Conservation (phyloP, 164 flowering plant species). For the Vitis amurensis region DNA sequence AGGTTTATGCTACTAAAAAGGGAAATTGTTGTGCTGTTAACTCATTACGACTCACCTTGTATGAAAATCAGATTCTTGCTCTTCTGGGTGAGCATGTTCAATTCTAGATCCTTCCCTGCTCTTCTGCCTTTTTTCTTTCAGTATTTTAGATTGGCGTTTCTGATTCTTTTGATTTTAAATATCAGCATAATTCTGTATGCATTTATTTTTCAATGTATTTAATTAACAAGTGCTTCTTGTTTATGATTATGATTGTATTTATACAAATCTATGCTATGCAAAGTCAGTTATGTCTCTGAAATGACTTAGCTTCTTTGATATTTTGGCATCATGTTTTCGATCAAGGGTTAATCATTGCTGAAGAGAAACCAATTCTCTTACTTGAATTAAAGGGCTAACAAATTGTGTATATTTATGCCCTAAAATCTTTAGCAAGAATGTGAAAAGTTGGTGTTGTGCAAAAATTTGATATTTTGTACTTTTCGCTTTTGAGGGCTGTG, state of each 20-base stretch:
- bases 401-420: no score
- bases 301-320: neutral
- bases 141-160: no score
- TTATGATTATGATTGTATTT: neutral
- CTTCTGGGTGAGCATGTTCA: constrained; percentile 66
- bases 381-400: no score
- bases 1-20: constrained; percentile 64
- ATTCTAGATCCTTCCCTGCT: neutral
- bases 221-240: neutral
- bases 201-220: neutral
- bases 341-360: neutral
- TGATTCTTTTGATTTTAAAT: neutral
- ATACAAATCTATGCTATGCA: neutral
- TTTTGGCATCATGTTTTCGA: neutral
- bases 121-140: neutral
- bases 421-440: no score
- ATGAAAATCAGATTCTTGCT: constrained; percentile 97
- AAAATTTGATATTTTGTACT: no score
- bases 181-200: neutral
- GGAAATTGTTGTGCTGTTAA: constrained; percentile 88
- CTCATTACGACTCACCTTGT: constrained; percentile 72
- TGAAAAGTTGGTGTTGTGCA: no score
- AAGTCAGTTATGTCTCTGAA: neutral
- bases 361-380: no score
- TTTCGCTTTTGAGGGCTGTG: no score